Percentiles rank a stretch among this genome's conserved stretches.
Evolutionary conservation across 768 basidiomycete genomes (phyloP).

Genomic region (Nidularia pulvinata): DNA sequence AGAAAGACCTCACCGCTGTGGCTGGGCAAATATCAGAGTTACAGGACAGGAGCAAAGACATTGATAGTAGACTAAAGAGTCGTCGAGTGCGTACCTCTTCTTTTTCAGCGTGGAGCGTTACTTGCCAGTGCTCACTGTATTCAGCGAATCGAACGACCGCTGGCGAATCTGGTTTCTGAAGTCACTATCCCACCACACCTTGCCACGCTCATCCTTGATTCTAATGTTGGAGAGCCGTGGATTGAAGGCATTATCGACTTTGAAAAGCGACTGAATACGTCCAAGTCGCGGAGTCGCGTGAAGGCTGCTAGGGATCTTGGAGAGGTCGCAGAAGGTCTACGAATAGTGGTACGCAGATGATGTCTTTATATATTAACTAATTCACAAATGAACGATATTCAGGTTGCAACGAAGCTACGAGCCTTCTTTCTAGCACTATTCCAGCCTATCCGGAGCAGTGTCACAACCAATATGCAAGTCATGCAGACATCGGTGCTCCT

Average conservation of each 20-base stretch:
- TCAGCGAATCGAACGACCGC: slow-evolving; percentile 87
- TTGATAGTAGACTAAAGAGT: slow-evolving; percentile 84
- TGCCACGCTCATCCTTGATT: slow-evolving; percentile 79
- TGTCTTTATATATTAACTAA: neutral
- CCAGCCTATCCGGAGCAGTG: slow-evolving; percentile 77
- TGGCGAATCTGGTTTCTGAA: slow-evolving; percentile 78
- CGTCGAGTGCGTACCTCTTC: slow-evolving; percentile 60
- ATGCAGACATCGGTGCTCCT: slow-evolving; percentile 86
- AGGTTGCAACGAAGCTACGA: slow-evolving; percentile 92
- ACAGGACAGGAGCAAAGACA: slow-evolving; percentile 87
- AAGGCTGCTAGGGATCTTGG: slow-evolving; percentile 84
- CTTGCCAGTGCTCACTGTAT: neutral
- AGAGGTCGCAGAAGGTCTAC: slow-evolving; percentile 83
- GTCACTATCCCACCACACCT: slow-evolving; percentile 84
- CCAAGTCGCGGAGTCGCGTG: slow-evolving; percentile 76
- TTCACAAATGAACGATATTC: neutral
- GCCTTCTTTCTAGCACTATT: slow-evolving; percentile 83
- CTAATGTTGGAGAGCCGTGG: slow-evolving; percentile 88
- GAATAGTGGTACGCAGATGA: slow-evolving; percentile 71
- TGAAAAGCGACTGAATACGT: slow-evolving; percentile 67
- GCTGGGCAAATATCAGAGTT: slow-evolving; percentile 97
- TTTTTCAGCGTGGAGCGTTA: neutral
- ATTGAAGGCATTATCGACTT: slow-evolving; percentile 79
- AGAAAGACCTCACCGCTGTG: slow-evolving; percentile 90
- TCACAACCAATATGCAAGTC: slow-evolving; percentile 92